Evolutionary conservation across 2,329 filamentous ascomycete species (phyloP).

Genomic region (Tolypocladium guangdongense): DNA sequence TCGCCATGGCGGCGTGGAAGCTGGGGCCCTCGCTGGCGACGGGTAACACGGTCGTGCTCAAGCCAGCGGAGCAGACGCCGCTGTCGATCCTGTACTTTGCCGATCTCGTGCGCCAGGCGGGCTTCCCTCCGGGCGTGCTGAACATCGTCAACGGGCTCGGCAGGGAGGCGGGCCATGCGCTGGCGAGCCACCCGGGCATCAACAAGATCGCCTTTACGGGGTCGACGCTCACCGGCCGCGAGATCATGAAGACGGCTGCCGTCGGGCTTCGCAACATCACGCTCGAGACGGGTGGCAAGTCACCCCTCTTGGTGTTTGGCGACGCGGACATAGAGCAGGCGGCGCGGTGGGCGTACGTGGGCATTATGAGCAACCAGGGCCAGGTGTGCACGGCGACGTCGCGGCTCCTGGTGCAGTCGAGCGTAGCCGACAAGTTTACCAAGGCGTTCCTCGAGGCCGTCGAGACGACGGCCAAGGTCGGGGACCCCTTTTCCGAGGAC

Average conservation of each 20-base stretch:
- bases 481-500: slow-evolving; percentile 56
- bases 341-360: slow-evolving; percentile 44
- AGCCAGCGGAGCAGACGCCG: slow-evolving; percentile 58
- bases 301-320: slow-evolving; percentile 50
- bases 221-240: slow-evolving; percentile 57
- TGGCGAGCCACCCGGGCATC: slow-evolving; percentile 56
- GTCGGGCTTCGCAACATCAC: slow-evolving; percentile 55
- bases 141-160: slow-evolving; percentile 68
- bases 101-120: slow-evolving; percentile 57
- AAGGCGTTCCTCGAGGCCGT: slow-evolving; percentile 48
- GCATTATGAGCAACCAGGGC: slow-evolving; percentile 50
- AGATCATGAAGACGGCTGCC: slow-evolving; percentile 68
- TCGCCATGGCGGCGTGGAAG: slow-evolving; percentile 48
- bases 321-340: slow-evolving; percentile 58
- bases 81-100: slow-evolving; percentile 55
- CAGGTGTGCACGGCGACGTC: slow-evolving; percentile 57
- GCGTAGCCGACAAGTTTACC: slow-evolving; percentile 52
- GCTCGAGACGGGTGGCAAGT: slow-evolving; percentile 58
- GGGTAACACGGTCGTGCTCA: slow-evolving; percentile 53
- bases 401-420: slow-evolving; percentile 52
- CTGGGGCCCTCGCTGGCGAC: slow-evolving; percentile 59
- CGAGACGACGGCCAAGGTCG: slow-evolving; percentile 49
- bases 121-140: slow-evolving; percentile 67
- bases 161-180: slow-evolving; percentile 53
- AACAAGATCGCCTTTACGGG: slow-evolving; percentile 76